Evolutionary conservation across 192 early-diverging fungal species (phyloP), one percentile per base, ranked within the genome.

Genomic region (Podila verticillata): DNA sequence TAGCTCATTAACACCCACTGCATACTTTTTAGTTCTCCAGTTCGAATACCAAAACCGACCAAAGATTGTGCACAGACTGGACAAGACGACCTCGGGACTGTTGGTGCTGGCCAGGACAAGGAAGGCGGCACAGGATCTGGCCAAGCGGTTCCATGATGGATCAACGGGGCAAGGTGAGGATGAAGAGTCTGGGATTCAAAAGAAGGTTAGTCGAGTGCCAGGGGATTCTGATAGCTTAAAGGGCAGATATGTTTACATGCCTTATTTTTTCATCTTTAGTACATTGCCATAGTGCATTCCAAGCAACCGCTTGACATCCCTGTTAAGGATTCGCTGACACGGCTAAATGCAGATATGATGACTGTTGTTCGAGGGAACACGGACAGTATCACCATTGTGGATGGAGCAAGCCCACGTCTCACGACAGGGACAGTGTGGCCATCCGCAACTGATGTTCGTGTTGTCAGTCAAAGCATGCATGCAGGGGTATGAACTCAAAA

Each of bases 21-120:
- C 1, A 6, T n/a, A 19, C 20, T 20, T 9, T 63, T 44, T 54
- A 75, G 66, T 58, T 20, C 47, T 75, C 2, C 66, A 75, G 20
- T 49, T 59, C 7, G 67, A 29, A 3, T 70, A 57, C 28, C 61
- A 31, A 24, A 67, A 75, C 6, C 48, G 60, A 32, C 74, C 74
- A 12, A 57, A 67, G 57, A 31, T 75, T 35, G 74, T 75, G 24
- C 74, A 75, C 19, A 19, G 74, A 4, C 36, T 75, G 20, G 74
- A 75, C 35, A 65, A 19, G 62, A 69, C 74, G 3, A 75, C 74
- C 0, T 69, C 74, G 24, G 74, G 74, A 6, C 17, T 75, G 10
- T 31, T 75, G 24, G 35, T 75, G 19, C 48, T 75, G 17, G 74
- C 74, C 7, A 75, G 74, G 51, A 75, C 74, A 51, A 61, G 74